Evolutionary conservation across 208 protist species (phyloP), one percentile per base, ranked within the genome.

Genomic region (Trichomonas gallinae): DNA sequence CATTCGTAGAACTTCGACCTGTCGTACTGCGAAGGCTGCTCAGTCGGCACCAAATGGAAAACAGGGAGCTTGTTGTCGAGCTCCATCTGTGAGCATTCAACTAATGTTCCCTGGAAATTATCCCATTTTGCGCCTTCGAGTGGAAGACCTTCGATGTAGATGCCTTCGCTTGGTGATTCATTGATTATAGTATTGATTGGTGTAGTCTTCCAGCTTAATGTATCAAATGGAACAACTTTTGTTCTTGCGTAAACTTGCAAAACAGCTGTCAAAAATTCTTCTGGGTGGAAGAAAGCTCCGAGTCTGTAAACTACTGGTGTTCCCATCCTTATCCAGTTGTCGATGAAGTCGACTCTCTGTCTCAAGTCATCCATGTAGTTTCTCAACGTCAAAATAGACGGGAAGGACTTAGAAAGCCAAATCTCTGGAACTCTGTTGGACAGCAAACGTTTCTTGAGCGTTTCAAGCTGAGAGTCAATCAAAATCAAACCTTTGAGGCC

Each of bases 201-300:
- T 51, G 40, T 93, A 58, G 87, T 93, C 21, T 34, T 93, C 87
- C 40, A 93, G 10, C 26, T 34, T 4, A 93, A 51, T 21, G 40
- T 98, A 97, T 99, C 99, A 21, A 99, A 98, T 83, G 99, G 98
- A 97, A 98, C 99, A 97, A 98, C 98, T 98, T 99, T 99, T 91
- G 98, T 98, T 97, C 99, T 99, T 0, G 99, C 99, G 8, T 98
- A 99, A 9, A 98, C 98, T 97, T 99, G 99, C 98, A 99, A 99
- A 96, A 99, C 99, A 96, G 99, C 99, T 38, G 99, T 99, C 11
- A 99, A 97, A 98, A 99, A 99, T 11, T 99, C 99, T 98, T 99
- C 99, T 51, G 99, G 99, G 97, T 99, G 99, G 98, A 99, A 99
- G 13, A 98, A 97, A 96, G 98, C 98, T n/a, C 98, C 96, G 63